Percentiles rank a stretch among this genome's conserved stretches.
phyloP scores from a whole-genome alignment of 306 rosid species.

The Cucumis hystrix region DNA sequence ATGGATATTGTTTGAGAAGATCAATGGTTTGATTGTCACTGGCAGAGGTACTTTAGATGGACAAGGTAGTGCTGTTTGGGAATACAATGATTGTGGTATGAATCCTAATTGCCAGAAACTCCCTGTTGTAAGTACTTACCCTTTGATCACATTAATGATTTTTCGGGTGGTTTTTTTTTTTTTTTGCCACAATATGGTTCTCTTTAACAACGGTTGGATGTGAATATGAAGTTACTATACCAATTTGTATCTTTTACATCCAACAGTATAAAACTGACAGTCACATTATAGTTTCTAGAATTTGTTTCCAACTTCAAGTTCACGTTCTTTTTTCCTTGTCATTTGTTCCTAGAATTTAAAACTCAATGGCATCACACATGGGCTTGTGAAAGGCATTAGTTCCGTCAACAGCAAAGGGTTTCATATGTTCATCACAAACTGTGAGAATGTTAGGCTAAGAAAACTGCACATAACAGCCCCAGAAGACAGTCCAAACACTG shows the following conservation, averaged over 20 bases:
- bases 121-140: conserved; percentile 37
- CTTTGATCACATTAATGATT: not conserved
- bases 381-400: conserved; percentile 19
- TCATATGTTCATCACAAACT: conserved; percentile 30
- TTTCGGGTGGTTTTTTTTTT: not conserved
- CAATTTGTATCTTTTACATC: no score
- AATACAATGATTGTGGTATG: conserved; percentile 20
- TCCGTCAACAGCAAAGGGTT: conserved; percentile 31
- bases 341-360: conserved; percentile 16
- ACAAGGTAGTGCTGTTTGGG: conserved; percentile 44
- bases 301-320: not conserved
- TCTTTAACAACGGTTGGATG: not conserved
- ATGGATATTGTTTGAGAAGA: conserved; percentile 47
- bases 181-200: not conserved
- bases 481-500: conserved; percentile 33
- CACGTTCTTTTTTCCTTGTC: not conserved
- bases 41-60: conserved; percentile 72
- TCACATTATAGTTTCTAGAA: not conserved
- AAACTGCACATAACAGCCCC: conserved; percentile 23
- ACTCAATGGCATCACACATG: conserved; percentile 13
- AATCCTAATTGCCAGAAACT: conserved; percentile 21
- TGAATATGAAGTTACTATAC: not conserved
- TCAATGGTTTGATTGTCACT: conserved; percentile 32
- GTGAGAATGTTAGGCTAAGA: conserved; percentile 15
- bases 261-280: not conserved